Conservation (phyloP, 371 early-diverging fungal species). For the Mucor lusitanicus region DNA sequence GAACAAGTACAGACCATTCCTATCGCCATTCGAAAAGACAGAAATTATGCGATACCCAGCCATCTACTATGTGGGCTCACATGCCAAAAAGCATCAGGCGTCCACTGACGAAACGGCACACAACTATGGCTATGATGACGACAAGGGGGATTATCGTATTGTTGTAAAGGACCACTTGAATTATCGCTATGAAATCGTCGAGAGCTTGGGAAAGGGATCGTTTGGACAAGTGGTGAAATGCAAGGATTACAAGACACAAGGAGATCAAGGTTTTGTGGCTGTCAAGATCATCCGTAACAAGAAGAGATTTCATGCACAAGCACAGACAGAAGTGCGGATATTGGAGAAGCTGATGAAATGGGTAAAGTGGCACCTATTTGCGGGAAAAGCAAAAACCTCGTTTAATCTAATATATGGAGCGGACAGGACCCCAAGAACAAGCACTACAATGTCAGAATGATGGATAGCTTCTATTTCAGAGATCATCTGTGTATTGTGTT, state of each 20-base stretch:
- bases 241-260: slow-evolving; percentile 60
- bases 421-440: slow-evolving; percentile 80
- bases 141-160: slow-evolving; percentile 76
- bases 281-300: slow-evolving; percentile 87
- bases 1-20: slow-evolving; percentile 51
- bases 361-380: slow-evolving; percentile 13
- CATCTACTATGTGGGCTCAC: slow-evolving; percentile 85
- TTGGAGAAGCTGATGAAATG: slow-evolving; percentile 58
- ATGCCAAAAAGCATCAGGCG: slow-evolving; percentile 57
- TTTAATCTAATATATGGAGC: not conserved
- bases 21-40: slow-evolving; percentile 75
- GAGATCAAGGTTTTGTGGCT: slow-evolving; percentile 63
- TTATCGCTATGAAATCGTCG: slow-evolving; percentile 79
- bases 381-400: not conserved
- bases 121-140: slow-evolving; percentile 79
- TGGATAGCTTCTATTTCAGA: slow-evolving; percentile 91
- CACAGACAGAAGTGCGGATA: slow-evolving; percentile 79
- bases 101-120: slow-evolving; percentile 46
- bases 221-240: slow-evolving; percentile 89
- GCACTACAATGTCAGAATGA: slow-evolving; percentile 83
- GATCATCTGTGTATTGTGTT: slow-evolving; percentile 95
- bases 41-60: slow-evolving; percentile 79
- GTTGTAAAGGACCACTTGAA: slow-evolving; percentile 70
- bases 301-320: slow-evolving; percentile 82
- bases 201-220: slow-evolving; percentile 81